Conservation (phyloP, 345 rosid genomes). For the Populus pruinosa region DNA sequence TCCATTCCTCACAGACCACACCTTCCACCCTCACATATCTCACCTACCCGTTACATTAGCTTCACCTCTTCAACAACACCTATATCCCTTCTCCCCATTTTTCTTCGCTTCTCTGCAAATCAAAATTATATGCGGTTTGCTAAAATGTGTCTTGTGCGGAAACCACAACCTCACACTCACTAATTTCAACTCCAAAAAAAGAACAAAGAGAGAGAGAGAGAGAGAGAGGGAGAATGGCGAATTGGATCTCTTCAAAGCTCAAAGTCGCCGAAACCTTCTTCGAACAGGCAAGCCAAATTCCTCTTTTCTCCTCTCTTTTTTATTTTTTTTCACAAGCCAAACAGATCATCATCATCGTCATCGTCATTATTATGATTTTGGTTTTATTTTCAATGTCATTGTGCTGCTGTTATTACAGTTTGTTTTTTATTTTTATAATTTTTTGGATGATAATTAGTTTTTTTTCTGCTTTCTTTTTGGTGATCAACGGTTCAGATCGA, state of each 20-base stretch:
- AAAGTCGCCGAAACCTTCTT: slow-evolving; percentile 85
- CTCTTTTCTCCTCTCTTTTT: neutral
- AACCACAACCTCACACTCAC: neutral
- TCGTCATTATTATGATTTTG: neutral
- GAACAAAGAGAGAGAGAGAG: neutral
- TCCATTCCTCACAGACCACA: neutral
- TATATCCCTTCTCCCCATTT: neutral
- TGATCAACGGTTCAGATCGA: slow-evolving; percentile 58
- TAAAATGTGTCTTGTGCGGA: neutral
- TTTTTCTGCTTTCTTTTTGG: slow-evolving; percentile 17
- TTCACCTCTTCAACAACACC: neutral
- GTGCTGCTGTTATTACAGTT: neutral
- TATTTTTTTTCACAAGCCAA: neutral
- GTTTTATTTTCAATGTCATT: neutral
- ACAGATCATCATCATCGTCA: neutral
- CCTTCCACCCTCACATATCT: neutral
- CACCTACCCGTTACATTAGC: neutral
- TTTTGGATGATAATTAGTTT: neutral
- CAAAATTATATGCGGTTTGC: neutral
- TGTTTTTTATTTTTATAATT: neutral
- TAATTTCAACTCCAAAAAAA: neutral
- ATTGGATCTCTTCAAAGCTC: slow-evolving; percentile 94
- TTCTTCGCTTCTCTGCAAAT: neutral
- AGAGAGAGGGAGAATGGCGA: slow-evolving; percentile 45
- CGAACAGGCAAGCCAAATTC: slow-evolving; percentile 50